These are phyloP conservation scores for Alliaria petiolata DNA, from an alignment of 345 rosid genomes.

Conservation along the genomic window DNA sequence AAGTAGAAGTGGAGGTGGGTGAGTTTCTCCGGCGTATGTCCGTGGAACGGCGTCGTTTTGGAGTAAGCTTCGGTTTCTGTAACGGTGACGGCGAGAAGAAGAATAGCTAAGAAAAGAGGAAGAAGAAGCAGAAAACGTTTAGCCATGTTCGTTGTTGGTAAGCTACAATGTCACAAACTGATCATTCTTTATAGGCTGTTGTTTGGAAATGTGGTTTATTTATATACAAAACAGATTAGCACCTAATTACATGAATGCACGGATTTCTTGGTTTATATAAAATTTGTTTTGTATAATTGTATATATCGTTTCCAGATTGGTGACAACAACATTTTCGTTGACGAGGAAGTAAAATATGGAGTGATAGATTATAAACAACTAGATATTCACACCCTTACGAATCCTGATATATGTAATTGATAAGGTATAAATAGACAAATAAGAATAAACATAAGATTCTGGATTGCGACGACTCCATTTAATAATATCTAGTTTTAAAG, in stretches of 20 bases:
- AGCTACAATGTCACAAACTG: not conserved
- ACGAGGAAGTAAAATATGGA: not conserved
- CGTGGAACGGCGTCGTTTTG: slow-evolving; percentile 12
- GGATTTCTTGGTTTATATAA: not conserved
- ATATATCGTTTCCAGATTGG: not conserved
- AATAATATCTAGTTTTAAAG: too few species aligned
- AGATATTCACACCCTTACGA: not conserved
- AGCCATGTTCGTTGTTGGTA: slow-evolving; percentile 11
- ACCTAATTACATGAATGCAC: not conserved
- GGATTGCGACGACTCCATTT: too few species aligned
- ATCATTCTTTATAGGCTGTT: not conserved
- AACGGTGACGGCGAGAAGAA: slow-evolving; percentile 10
- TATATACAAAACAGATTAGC: not conserved
- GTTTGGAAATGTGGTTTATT: not conserved
- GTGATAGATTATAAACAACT: not conserved
- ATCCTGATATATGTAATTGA: not conserved
- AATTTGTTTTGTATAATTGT: not conserved
- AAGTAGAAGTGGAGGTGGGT: slow-evolving; percentile 57
- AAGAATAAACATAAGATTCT: not conserved
- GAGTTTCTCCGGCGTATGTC: slow-evolving; percentile 37
- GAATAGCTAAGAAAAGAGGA: slow-evolving; percentile 1
- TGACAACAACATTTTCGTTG: slow-evolving; percentile 11
- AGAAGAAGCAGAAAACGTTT: not conserved
- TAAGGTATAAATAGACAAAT: not conserved
- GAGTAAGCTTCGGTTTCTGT: slow-evolving; percentile 27